phyloP scores from a whole-genome alignment of 192 early-diverging fungal species.

The Backusella mclennaniae region DNA sequence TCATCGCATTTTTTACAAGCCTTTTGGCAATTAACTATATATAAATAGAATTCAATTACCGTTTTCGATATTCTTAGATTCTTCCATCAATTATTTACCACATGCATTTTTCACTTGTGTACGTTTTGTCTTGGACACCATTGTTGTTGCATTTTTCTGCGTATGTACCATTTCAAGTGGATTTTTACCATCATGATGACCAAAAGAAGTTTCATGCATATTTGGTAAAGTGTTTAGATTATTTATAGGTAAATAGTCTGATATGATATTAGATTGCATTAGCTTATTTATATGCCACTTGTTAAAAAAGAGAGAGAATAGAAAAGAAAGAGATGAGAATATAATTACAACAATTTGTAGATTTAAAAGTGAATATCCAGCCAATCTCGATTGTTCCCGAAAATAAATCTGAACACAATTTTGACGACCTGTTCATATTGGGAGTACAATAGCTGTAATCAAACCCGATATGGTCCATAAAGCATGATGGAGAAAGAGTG shows the following conservation, averaged over 20 bases:
- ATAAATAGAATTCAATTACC: not conserved
- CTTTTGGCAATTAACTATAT: slow-evolving; percentile 76
- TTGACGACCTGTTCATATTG: too few species aligned
- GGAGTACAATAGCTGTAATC: too few species aligned
- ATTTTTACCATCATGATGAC: not conserved
- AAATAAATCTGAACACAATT: too few species aligned
- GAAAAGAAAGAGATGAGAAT: not conserved
- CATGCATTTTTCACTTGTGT: slow-evolving; percentile 92
- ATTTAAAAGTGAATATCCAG: too few species aligned
- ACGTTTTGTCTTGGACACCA: slow-evolving; percentile 40
- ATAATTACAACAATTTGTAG: not conserved
- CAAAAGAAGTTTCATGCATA: not conserved
- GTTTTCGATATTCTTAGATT: not conserved
- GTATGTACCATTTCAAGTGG: not conserved
- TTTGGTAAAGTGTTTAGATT: not conserved
- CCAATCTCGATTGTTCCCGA: too few species aligned
- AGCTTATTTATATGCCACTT: not conserved
- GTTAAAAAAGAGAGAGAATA: not conserved
- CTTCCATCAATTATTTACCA: slow-evolving; percentile 47
- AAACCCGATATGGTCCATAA: too few species aligned
- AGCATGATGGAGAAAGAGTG: too few species aligned
- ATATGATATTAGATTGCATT: not conserved
- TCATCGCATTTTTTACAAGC: slow-evolving; percentile 93
- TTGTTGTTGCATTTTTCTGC: not conserved
- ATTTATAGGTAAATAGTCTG: not conserved